phyloP scores from a whole-genome alignment of 805 yeast genomes.

The Nakazawaea sp. region DNA sequence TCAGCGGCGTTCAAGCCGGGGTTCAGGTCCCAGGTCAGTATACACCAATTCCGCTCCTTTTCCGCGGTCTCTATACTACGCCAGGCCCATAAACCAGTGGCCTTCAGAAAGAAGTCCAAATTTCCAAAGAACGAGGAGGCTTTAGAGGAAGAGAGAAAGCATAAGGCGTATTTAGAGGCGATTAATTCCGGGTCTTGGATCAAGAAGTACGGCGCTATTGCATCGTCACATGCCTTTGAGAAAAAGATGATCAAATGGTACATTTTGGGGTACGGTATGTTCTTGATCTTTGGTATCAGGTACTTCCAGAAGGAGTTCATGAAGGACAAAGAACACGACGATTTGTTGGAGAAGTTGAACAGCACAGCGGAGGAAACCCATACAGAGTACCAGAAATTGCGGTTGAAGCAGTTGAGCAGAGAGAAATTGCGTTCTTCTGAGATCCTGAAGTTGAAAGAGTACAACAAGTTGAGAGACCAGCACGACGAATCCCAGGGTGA shows the following conservation, averaged over 20 bases:
- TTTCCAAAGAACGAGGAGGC: slow-evolving; percentile 22
- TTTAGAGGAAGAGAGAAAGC: slow-evolving; percentile 21
- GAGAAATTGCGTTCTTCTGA: slow-evolving; percentile 63
- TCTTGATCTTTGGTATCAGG: slow-evolving; percentile 51
- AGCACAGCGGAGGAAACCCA: slow-evolving; percentile 28
- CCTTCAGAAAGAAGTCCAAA: slow-evolving; percentile 21
- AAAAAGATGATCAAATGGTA: slow-evolving; percentile 59
- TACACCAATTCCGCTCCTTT: too few species aligned
- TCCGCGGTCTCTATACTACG: too few species aligned
- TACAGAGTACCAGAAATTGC: slow-evolving; percentile 58
- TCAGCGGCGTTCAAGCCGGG: too few species aligned
- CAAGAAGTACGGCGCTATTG: slow-evolving; percentile 45
- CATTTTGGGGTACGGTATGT: slow-evolving; percentile 49
- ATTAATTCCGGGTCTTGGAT: slow-evolving; percentile 25
- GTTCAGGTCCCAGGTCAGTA: too few species aligned
- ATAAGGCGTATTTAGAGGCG: slow-evolving; percentile 23
- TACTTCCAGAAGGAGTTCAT: slow-evolving; percentile 61
- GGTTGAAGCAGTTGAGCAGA: slow-evolving; percentile 50
- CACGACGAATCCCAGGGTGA: slow-evolving; percentile 19
- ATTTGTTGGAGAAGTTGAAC: slow-evolving; percentile 17
- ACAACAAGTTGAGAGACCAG: slow-evolving; percentile 42
- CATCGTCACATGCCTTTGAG: slow-evolving; percentile 50
- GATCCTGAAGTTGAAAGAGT: slow-evolving; percentile 49
- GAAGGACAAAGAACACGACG: slow-evolving; percentile 53
- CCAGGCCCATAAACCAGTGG: slow-evolving; percentile 4